Evolutionary conservation across 495 filamentous ascomycete species (phyloP), one percentile per base, ranked within the genome.

Genomic region (Recurvomyces mirabilis): DNA sequence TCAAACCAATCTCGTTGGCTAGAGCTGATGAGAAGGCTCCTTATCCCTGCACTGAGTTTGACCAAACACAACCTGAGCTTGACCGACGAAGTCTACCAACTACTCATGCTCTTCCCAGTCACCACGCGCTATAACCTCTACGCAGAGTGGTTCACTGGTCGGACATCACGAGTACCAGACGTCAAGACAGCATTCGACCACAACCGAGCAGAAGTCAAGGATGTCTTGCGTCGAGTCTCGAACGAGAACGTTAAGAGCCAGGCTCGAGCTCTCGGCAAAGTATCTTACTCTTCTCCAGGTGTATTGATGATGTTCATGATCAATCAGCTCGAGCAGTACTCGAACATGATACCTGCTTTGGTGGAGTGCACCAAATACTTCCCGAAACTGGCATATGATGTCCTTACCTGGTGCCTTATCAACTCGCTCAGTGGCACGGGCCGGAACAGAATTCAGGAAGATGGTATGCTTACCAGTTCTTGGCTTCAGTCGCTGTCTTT

Each of bases 331-430:
- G 87, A 95, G 62, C 74, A 79, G 0, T 95, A 96, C 60, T 82
- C 81, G 56, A 95, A 95, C 56, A 72, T 96, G 25, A 88, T 89
- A 45, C 85, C 94, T 45, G 81, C 82, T 7, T 82, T 99, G 38
- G 86, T 95, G 22, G 85, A 94, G 58, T 94, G 86, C 55, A 86
- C 82, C 23, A 80, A 83, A 51, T 94, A 94, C 54, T 94, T 95
- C 56, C 93, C 89, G 1, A 77, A 82, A 41, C 71, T 96, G 21
- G 89, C 79, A 1, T 94, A 94, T 56, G 93, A 99, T 59, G 82
- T 95, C 30, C 70, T 95, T 41, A 83, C 85, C 23, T 93, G 87
- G 83, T 76, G 77, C 29, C 69, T 93, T n/a, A 69, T 93, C 60
- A 87, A 77, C 55, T 77, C 81, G 0, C 69, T 89, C 31, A 79